Evolutionary conservation across 176 grass and related monocot genomes (phyloP).

Genomic region (Secale cereale): DNA sequence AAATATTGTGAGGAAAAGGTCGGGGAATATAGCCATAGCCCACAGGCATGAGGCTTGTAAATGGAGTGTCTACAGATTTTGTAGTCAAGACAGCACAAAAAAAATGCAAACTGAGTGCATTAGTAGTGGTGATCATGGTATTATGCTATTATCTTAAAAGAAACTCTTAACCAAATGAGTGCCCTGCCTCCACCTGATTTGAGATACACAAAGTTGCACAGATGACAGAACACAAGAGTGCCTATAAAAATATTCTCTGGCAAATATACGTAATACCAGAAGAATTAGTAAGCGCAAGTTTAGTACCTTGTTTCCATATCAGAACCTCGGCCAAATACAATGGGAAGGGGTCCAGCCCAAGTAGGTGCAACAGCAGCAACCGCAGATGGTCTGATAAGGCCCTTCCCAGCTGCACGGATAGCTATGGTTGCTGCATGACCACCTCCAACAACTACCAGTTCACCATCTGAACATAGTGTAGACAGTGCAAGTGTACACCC

Average conservation of each 20-base stretch:
- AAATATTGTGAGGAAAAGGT: not conserved
- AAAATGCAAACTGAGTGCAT: conserved; percentile 8
- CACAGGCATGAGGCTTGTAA: not conserved
- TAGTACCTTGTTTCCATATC: conserved; percentile 88
- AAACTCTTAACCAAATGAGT: not conserved
- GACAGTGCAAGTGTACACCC: not conserved
- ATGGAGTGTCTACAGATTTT: not conserved
- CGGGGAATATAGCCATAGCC: not conserved
- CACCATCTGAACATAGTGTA: conserved; percentile 46
- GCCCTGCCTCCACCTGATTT: not conserved
- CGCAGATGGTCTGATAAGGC: conserved; percentile 65
- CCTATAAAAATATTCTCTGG: not conserved
- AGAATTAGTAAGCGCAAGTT: not conserved
- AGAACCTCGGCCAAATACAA: conserved; percentile 89
- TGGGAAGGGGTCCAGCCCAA: conserved; percentile 92
- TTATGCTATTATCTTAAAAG: not conserved
- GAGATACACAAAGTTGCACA: not conserved
- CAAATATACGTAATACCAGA: conserved; percentile 14
- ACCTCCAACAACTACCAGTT: conserved; percentile 82
- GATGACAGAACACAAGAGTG: not conserved
- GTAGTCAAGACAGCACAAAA: not conserved
- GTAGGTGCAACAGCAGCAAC: conserved; percentile 92
- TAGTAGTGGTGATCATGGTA: not conserved
- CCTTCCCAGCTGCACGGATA: conserved; percentile 70
- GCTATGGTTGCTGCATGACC: conserved; percentile 96